Evolutionary conservation across 139 green algal species (phyloP).

Genomic region (Ulvella scutata): DNA sequence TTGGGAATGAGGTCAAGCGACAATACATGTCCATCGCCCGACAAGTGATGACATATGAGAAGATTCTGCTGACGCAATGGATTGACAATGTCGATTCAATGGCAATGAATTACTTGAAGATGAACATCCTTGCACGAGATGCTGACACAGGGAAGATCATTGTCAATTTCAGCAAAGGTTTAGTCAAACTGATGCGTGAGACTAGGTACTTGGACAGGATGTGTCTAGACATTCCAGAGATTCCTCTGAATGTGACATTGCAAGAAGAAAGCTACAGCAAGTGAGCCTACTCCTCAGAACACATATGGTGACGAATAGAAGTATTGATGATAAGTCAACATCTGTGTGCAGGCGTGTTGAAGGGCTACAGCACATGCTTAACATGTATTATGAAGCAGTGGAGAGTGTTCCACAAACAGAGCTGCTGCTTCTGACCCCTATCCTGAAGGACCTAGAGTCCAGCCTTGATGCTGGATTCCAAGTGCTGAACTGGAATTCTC

Average conservation of each 20-base stretch:
- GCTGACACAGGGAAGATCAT: constrained; percentile 26
- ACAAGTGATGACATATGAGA: constrained; percentile 73
- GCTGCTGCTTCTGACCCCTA: constrained; percentile 39
- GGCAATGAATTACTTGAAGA: constrained; percentile 52
- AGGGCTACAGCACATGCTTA: constrained; percentile 58
- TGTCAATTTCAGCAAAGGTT: constrained; percentile 63
- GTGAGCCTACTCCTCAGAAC: neutral
- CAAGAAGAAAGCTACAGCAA: constrained; percentile 15
- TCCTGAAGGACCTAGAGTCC: constrained; percentile 43
- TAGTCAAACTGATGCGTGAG: constrained; percentile 61
- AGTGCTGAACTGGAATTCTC: constrained; percentile 80
- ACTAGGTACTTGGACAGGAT: constrained; percentile 74
- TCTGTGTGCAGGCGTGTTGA: constrained; percentile 28
- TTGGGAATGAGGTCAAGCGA: constrained; percentile 24
- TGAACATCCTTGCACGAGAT: constrained; percentile 48
- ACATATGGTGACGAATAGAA: neutral
- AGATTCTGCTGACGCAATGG: constrained; percentile 56
- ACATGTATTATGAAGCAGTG: constrained; percentile 43
- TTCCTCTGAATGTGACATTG: constrained; percentile 64
- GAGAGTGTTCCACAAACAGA: constrained; percentile 12
- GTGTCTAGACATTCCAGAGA: constrained; percentile 68
- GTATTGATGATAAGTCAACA: neutral
- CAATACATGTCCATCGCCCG: constrained; percentile 57
- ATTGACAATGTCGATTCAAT: constrained; percentile 39
- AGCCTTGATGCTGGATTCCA: constrained; percentile 58